Conservation (phyloP, 1,284 basidiomycete genomes). For the Dichomitus squalens region DNA sequence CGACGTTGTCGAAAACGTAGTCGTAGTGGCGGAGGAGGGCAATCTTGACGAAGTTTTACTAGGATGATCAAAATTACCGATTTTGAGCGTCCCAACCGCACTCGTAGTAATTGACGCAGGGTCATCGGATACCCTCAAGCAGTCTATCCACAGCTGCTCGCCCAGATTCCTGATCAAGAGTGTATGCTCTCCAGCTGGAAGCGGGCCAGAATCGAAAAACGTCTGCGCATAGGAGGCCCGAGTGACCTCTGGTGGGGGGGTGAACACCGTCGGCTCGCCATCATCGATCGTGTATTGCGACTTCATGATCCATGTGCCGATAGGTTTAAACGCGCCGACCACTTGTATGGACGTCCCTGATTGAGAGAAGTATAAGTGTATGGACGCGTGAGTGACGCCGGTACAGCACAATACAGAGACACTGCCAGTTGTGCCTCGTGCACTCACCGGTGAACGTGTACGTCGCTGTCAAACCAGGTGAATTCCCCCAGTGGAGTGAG, state of each 20-base stretch:
- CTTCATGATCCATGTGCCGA: background rate
- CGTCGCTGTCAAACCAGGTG: background rate
- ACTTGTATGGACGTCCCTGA: background rate
- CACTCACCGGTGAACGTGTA: background rate
- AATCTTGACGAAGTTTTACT: too few relatives aligned
- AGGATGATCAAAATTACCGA: background rate
- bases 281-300: background rate
- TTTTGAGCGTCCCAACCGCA: too few relatives aligned
- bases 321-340: background rate
- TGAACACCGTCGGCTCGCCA: background rate
- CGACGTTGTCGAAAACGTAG: background rate
- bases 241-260: background rate
- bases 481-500: background rate
- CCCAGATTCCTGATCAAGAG: background rate
- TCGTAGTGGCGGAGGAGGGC: background rate
- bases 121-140: background rate
- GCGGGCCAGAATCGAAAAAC: background rate
- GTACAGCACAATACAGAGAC: too few relatives aligned
- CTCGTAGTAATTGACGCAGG: background rate
- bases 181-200: background rate
- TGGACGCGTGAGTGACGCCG: background rate
- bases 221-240: background rate
- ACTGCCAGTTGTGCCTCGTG: too few relatives aligned
- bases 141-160: background rate
- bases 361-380: too few relatives aligned